Conservation (phyloP, 805 yeast species). For the Kazachstania taianensis region DNA sequence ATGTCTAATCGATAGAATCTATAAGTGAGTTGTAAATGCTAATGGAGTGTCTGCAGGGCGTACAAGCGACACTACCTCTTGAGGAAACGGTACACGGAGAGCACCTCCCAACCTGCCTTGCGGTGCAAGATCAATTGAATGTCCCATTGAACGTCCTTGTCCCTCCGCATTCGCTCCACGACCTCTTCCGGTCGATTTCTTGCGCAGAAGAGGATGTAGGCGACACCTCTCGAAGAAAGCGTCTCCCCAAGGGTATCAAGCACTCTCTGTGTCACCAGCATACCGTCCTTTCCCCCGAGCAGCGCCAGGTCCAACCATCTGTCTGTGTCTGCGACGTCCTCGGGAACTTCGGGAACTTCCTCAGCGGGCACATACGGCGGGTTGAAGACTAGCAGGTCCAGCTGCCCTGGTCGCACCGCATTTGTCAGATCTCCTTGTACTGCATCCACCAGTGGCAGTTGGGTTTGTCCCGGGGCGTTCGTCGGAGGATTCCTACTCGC, state of each 20-base stretch:
- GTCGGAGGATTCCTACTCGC: constrained; percentile 23
- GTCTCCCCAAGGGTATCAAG: constrained; percentile 43
- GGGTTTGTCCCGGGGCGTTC: background rate
- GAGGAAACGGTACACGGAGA: constrained; percentile 59
- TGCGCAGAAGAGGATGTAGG: constrained; percentile 86
- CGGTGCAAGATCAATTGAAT: constrained; percentile 47
- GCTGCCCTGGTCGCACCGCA: constrained; percentile 34
- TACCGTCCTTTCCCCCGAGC: constrained; percentile 83
- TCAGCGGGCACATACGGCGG: constrained; percentile 97
- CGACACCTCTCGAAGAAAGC: constrained; percentile 55
- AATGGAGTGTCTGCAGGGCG: background rate
- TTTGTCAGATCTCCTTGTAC: constrained; percentile 51
- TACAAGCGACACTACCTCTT: constrained; percentile 5
- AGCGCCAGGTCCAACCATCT: constrained; percentile 85
- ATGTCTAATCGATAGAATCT: background rate
- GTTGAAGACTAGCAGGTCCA: constrained; percentile 77
- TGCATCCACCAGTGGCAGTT: constrained; percentile 32
- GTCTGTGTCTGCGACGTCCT: constrained; percentile 34
- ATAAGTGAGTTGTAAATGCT: background rate
- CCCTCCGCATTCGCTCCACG: constrained; percentile 33
- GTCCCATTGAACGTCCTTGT: constrained; percentile 40
- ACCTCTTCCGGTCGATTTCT: constrained; percentile 71
- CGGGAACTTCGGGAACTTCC: constrained; percentile 52
- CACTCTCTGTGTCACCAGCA: constrained; percentile 68
- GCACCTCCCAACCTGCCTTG: constrained; percentile 93